Conservation (phyloP, 495 filamentous ascomycete genomes). For the Aspergillus biplanus region DNA sequence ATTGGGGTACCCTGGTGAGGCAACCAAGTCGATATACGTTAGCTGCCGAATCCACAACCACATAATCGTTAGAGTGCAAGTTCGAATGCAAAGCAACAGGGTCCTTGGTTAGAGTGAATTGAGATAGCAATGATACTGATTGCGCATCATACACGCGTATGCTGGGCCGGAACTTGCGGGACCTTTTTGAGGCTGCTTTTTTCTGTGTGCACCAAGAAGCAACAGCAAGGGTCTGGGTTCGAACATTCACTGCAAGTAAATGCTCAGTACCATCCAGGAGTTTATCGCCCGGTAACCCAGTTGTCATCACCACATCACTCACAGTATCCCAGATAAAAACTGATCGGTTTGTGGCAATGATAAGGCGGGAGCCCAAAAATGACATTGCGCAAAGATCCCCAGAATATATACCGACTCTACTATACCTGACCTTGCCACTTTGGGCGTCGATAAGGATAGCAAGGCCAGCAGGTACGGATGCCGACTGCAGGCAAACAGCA, state of each 20-base stretch:
- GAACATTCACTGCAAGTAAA: conserved; percentile 42
- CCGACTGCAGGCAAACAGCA: conserved; percentile 56
- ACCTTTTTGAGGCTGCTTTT: conserved; percentile 26
- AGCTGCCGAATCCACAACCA: conserved; percentile 51
- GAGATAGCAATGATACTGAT: conserved; percentile 34
- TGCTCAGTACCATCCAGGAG: conserved; percentile 10
- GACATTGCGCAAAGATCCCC: conserved; percentile 34
- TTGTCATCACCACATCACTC: conserved; percentile 40
- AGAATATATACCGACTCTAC: conserved; percentile 35
- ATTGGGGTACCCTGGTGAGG: conserved; percentile 56
- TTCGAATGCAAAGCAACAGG: conserved; percentile 45
- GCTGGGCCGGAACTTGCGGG: conserved; percentile 27
- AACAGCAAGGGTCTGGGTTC: conserved; percentile 43
- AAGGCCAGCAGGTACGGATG: conserved; percentile 30
- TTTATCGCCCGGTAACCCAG: conserved; percentile 22
- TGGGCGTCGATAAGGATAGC: conserved; percentile 43
- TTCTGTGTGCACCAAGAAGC: conserved; percentile 19
- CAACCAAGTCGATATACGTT: conserved; percentile 54
- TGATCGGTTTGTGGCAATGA: conserved; percentile 41
- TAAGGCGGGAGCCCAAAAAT: conserved; percentile 41
- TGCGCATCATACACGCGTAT: conserved; percentile 45
- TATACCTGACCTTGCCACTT: conserved; percentile 37
- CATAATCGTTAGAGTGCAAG: conserved; percentile 58
- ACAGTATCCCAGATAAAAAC: conserved; percentile 50
- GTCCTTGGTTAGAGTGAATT: conserved; percentile 28